These are phyloP conservation scores for Angomonas deanei DNA, from an alignment of 208 protist species.

Conservation along the genomic window DNA sequence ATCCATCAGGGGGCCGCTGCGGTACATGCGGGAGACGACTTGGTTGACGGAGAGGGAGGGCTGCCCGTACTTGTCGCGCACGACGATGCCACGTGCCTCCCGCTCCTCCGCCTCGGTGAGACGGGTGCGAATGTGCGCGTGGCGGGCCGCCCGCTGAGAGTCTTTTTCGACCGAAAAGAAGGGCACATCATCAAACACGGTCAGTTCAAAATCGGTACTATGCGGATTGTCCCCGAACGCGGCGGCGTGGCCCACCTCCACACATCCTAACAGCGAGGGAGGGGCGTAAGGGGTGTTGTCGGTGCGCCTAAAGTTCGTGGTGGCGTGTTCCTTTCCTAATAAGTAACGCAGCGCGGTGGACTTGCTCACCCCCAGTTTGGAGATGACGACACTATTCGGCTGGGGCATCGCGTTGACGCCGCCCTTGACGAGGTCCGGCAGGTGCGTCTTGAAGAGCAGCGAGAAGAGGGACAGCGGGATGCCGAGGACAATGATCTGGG, in stretches of 20 bases:
- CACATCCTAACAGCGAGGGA: conserved; percentile 13
- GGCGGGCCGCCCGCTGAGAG: conserved; percentile 54
- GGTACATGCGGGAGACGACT: conserved; percentile 18
- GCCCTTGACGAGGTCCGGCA: conserved; percentile 28
- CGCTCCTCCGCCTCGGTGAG: conserved; percentile 20
- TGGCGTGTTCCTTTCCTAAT: conserved; percentile 32
- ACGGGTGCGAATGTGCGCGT: conserved; percentile 50
- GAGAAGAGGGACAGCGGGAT: conserved; percentile 63
- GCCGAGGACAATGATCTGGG: conserved; percentile 81
- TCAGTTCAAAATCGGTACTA: conserved; percentile 76
- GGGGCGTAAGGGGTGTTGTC: background rate
- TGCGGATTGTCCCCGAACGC: conserved; percentile 84
- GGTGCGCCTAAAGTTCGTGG: conserved; percentile 5
- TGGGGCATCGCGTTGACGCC: conserved; percentile 78
- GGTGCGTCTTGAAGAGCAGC: conserved; percentile 46
- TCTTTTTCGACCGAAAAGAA: conserved; percentile 75
- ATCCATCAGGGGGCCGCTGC: conserved; percentile 73
- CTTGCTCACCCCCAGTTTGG: conserved; percentile 82
- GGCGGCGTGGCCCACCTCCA: conserved; percentile 29
- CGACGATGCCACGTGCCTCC: conserved; percentile 8
- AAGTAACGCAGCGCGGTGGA: conserved; percentile 79
- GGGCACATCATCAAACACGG: conserved; percentile 55
- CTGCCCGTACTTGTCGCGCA: conserved; percentile 26
- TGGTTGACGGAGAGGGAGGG: conserved; percentile 32
- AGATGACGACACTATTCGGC: conserved; percentile 87